Evolutionary conservation across 108 stramenopile species (phyloP), one percentile per base, ranked within the genome.

Genomic region (Nitzschia palea): DNA sequence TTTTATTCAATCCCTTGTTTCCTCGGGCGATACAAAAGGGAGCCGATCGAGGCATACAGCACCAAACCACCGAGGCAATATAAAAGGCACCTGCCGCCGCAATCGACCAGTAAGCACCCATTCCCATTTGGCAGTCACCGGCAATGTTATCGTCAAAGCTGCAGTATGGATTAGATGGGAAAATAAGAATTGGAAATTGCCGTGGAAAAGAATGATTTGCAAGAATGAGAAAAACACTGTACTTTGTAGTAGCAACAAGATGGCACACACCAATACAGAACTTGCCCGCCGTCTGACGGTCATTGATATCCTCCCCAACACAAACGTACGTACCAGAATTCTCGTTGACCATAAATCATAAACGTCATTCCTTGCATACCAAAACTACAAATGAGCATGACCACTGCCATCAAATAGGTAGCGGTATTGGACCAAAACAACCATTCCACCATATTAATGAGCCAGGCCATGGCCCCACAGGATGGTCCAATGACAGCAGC

Each of bases 261-360:
- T n/a, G n/a, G n/a, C n/a, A n/a, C n/a, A n/a, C n/a, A n/a, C n/a
- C n/a, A n/a, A n/a, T n/a, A n/a, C n/a, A n/a, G n/a, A n/a, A n/a
- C n/a, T n/a, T n/a, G n/a, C n/a, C n/a, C n/a, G n/a, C n/a, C n/a
- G n/a, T n/a, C n/a, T n/a, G n/a, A n/a, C n/a, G n/a, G n/a, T n/a
- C n/a, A n/a, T n/a, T n/a, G n/a, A n/a, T n/a, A n/a, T n/a, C n/a
- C n/a, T n/a, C n/a, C n/a, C n/a, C n/a, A n/a, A n/a, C n/a, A n/a
- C n/a, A n/a, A 42, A 42, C 12, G 12, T 9, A 60, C 59, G 0
- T 60, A 60, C 59, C 59, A 60, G 43, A 60, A 60, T 40, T 60
- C 59, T 25, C 17, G n/a, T 60, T 60, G 59, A 25, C 40, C 59
- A 60, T 60, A 60, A 40, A 60, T 42, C 5, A 60, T 40, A 42